Conservation (phyloP, 768 basidiomycete species). For the Dioszegia crocea region DNA sequence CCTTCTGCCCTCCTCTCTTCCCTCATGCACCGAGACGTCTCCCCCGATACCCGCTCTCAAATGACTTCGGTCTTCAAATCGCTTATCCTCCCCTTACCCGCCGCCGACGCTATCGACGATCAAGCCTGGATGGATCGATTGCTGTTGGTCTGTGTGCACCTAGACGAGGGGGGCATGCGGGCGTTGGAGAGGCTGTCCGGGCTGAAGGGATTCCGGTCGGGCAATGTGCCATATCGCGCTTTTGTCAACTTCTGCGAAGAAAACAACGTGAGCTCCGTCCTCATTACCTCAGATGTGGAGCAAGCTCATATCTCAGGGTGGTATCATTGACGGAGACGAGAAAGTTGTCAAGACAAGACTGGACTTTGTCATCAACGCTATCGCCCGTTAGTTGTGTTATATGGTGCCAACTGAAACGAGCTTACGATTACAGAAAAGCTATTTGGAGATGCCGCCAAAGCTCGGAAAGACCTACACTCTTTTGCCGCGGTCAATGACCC, state of each 20-base stretch:
- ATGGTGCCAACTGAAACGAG: not conserved
- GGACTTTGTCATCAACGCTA: constrained; percentile 53
- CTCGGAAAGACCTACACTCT: constrained; percentile 66
- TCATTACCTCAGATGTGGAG: not conserved
- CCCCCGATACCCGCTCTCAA: constrained; percentile 52
- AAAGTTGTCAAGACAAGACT: constrained; percentile 61
- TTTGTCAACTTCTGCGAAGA: constrained; percentile 70
- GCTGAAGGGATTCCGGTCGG: constrained; percentile 60
- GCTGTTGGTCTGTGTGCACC: constrained; percentile 64
- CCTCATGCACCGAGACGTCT: constrained; percentile 51
- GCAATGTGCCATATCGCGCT: constrained; percentile 59
- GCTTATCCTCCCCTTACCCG: constrained; percentile 75
- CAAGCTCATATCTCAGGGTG: constrained; percentile 59
- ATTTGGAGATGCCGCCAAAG: constrained; percentile 69
- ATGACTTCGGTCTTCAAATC: constrained; percentile 63
- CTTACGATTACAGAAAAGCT: constrained; percentile 14
- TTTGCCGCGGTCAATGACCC: constrained; percentile 86
- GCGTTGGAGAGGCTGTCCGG: constrained; percentile 62
- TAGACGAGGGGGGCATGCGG: constrained; percentile 61
- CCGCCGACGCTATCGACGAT: constrained; percentile 58
- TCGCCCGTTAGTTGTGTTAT: constrained; percentile 24
- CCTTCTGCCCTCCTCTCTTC: constrained; percentile 67
- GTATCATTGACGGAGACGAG: constrained; percentile 80
- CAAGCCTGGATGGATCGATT: constrained; percentile 77
- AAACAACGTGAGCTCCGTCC: constrained; percentile 65